Base-by-base conservation (phyloP, 208 protist genomes). In the Trypanosoma lewisi region DNA sequence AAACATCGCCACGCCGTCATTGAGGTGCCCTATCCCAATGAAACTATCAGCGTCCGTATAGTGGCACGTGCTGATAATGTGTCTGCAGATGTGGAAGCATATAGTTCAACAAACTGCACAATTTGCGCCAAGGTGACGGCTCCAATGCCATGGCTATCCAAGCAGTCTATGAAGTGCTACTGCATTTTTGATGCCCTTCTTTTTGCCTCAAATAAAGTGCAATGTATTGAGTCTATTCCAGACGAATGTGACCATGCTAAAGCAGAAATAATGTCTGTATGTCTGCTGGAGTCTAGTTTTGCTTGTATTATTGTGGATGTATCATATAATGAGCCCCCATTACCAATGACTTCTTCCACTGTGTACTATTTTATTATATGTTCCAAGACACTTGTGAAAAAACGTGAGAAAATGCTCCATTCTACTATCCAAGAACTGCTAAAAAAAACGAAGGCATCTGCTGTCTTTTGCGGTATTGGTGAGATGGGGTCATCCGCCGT, bases 161-260 rank as follows among this genome's bases (percentile, higher is more conserved):
- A 1, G 19, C 14, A 7, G 12, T 57, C 69, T 3, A 67, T 76
- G 33, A 47, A 66, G 17, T 77, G 60, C 19, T 44, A 37, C 3
- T 79, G 63, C 61, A 72, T 90, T 23, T 85, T 83, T 66, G 83
- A 90, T 53, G 80, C 54, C 0, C 71, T 90, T 31, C 69, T 83
- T 51, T 68, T 90, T 28, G 73, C 62, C 41, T 33, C 57, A 33
- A 34, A 64, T 62, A 59, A 57, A 19, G 12, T 60, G 19, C 70
- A 76, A 50, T 59, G 63, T 54, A 48, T 58, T 33, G 67, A 71
- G 8, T 63, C 72, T 17, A 68, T 67, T 56, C 66, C 72, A 2
- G 31, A 25, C 23, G 50, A 7, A 47, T 41, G 34, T 11, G 37
- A 27, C 36, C 6, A 63, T 51, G 33, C 67, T 12, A 54, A 55